A percentile compares a stretch with the other conserved stretches of the same genome.
Conservation (phyloP, 345 rosid species). For the Ceriops zippeliana region DNA sequence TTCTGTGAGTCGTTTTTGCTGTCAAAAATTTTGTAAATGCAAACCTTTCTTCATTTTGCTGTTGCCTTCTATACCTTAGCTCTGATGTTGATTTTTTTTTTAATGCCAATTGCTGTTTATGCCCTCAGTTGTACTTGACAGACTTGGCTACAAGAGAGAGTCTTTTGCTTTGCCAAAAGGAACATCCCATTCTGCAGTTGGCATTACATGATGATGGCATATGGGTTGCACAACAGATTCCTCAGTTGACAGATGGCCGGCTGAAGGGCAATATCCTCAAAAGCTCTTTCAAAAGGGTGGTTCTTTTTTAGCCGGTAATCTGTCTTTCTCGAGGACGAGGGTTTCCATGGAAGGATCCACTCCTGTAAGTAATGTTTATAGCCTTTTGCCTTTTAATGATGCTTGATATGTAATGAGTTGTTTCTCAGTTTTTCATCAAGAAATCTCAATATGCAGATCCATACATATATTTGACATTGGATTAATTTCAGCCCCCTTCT, state of each 20-base stretch:
- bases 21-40: constrained; percentile 1
- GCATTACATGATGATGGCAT: constrained; percentile 89
- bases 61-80: constrained; percentile 2
- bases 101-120: constrained; percentile 21
- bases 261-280: constrained; percentile 81
- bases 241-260: constrained; percentile 87
- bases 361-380: constrained; percentile 54
- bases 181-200: constrained; percentile 79
- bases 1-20: constrained; percentile 62
- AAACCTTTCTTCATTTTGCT: constrained; percentile 2
- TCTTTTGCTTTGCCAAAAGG: constrained; percentile 86
- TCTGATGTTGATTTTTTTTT: constrained; percentile 6
- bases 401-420: background rate
- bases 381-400: background rate
- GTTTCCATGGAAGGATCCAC: constrained; percentile 92
- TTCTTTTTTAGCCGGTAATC: constrained; percentile 95
- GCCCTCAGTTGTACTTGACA: constrained; percentile 83
- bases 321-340: constrained; percentile 94
- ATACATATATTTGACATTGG: background rate
- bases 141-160: constrained; percentile 94
- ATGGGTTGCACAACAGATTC: constrained; percentile 98
- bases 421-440: background rate
- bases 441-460: background rate
- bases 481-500: background rate
- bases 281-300: constrained; percentile 82